Evolutionary conservation across 257 asterid genomes (phyloP).

Genomic region (Solanum okadae): DNA sequence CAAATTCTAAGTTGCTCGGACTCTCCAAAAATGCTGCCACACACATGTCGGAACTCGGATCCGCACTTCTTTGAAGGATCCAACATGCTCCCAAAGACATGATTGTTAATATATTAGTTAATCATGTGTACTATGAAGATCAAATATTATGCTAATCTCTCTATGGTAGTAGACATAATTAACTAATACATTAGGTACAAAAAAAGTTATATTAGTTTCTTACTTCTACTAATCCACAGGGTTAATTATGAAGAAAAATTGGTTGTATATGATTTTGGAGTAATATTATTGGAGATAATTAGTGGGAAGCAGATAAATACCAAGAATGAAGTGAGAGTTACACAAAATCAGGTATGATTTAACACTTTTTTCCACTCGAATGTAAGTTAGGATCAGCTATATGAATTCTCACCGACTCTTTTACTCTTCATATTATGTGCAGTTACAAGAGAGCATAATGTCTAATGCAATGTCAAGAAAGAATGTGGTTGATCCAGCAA

Average conservation of each 20-base stretch:
- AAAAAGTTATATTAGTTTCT: background rate
- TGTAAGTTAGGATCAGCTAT: background rate
- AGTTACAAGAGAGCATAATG: constrained; percentile 43
- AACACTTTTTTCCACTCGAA: background rate
- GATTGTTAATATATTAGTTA: no score
- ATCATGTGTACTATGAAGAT: background rate
- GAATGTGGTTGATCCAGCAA: constrained; percentile 43
- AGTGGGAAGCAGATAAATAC: constrained; percentile 47
- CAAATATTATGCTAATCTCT: background rate
- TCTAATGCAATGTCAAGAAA: constrained; percentile 47
- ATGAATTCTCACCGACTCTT: background rate
- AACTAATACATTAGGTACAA: background rate
- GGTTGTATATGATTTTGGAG: constrained; percentile 70
- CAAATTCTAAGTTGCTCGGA: background rate
- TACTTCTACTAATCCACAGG: constrained; percentile 24
- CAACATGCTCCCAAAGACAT: no score
- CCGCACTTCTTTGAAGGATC: no score
- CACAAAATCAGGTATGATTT: constrained; percentile 47
- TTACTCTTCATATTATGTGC: background rate
- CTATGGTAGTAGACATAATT: background rate
- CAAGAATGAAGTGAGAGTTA: constrained; percentile 30
- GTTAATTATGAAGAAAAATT: constrained; percentile 47
- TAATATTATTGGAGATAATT: constrained; percentile 66
- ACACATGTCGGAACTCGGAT: fast-evolving
- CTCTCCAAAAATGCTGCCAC: background rate